Base-by-base conservation (phyloP, 1,139 yeast species). In the Suhomyces wounanorum region DNA sequence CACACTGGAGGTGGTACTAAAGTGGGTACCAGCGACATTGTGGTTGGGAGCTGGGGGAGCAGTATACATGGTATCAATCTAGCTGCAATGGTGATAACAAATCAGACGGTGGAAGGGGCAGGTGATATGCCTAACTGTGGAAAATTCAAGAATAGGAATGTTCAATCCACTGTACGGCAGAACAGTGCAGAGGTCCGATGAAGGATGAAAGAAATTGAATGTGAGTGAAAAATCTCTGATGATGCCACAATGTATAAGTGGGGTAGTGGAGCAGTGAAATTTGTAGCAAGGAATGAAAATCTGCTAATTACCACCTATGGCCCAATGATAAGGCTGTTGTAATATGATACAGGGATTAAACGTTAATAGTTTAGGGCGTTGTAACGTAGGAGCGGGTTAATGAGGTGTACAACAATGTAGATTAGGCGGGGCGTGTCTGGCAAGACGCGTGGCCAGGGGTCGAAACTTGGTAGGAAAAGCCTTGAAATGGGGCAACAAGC, bases 1-100 rank as follows among this genome's bases (percentile, higher is more conserved):
- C 7, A 69, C 69, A 48, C 74, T 69, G n/a, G 75, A 70, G 6
- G 75, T 59, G 6, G 69, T 59, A 51, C 75, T 70, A 48, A 58
- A 55, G 55, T 70, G 67, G 38, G 49, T 48, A 10, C 49, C 44
- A 37, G 49, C 45, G 13, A 23, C 45, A 25, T 46, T 50, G 14
- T 39, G 25, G 25, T 40, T 44, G 35, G 37, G 35, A 10, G 31
- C 42, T 16, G 43, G 43, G 4, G 52, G 52, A 40, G 47, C 52
- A 21, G 45, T 42, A 25, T 40, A 50, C 53, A 50, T 50, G 31
- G 37, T 2, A 17, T 26, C n/a, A n/a, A 23, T 16, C 18, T 14
- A 13, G 37, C 3, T 5, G 8, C n/a, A 11, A 30, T 30, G 33
- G 33, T n/a, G 33, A 30, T 30, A 14, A 30, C 14, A 14, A 21